A percentile compares a stretch with the other conserved stretches of the same genome.
phyloP scores from a whole-genome alignment of 139 green algal genomes.

The Chlorella sorokiniana region DNA sequence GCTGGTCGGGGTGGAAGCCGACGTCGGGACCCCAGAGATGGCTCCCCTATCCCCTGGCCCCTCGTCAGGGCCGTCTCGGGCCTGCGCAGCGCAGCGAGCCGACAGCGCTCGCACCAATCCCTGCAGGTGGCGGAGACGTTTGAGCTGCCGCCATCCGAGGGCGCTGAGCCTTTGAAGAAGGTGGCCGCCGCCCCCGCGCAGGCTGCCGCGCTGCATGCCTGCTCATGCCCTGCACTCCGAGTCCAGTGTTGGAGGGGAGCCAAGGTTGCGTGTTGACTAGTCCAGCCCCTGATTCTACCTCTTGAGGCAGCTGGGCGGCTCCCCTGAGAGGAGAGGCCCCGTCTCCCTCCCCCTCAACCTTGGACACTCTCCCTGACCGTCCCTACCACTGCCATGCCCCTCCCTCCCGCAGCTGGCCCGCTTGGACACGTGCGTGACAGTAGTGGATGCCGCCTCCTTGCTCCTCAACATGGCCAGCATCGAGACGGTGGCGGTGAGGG shows the following conservation, averaged over 20 bases:
- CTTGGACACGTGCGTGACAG: constrained; percentile 75
- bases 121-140: constrained; percentile 68
- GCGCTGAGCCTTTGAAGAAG: constrained; percentile 39
- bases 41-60: too few relatives aligned
- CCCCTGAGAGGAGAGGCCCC: too few relatives aligned
- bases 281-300: too few relatives aligned
- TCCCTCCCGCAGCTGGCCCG: constrained; percentile 39
- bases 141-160: constrained; percentile 37
- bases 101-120: neutral
- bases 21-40: neutral
- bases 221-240: neutral
- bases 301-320: too few relatives aligned
- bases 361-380: neutral
- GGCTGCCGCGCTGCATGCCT: neutral
- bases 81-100: too few relatives aligned
- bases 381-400: neutral
- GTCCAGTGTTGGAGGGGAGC: too few relatives aligned
- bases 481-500: constrained; percentile 21
- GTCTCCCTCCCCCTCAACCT: neutral
- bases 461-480: constrained; percentile 21
- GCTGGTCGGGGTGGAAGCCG: neutral
- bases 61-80: too few relatives aligned
- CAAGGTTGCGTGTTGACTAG: too few relatives aligned
- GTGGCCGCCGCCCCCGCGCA: neutral
- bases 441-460: constrained; percentile 49